Percentiles rank a stretch among this genome's conserved stretches.
These are phyloP conservation scores for Asterella californica DNA, from an alignment of 225 moss, liverwort and hornwort genomes.

Conservation along the genomic window DNA sequence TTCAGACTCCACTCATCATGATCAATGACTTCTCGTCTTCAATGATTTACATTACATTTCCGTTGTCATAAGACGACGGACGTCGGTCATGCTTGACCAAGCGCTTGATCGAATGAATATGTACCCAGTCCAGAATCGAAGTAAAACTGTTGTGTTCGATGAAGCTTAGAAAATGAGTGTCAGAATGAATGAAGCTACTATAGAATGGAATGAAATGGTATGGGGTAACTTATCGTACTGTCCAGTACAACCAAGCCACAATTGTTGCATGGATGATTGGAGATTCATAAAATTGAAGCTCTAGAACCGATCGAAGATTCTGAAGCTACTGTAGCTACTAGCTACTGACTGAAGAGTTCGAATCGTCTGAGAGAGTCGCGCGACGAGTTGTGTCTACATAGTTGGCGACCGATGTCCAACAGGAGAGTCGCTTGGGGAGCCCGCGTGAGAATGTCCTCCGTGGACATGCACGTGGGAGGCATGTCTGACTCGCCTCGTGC, in stretches of 20 bases:
- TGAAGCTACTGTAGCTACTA: too few species aligned
- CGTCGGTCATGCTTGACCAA: neutral
- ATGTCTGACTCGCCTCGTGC: neutral
- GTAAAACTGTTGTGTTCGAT: neutral
- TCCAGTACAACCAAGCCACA: neutral
- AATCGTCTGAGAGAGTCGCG: neutral
- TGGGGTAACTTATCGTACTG: neutral
- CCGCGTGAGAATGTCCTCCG: neutral
- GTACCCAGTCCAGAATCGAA: neutral
- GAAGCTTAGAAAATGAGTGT: neutral
- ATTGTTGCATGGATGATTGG: neutral
- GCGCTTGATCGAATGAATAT: neutral
- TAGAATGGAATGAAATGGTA: neutral
- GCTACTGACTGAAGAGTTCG: neutral
- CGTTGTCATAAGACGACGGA: too few species aligned
- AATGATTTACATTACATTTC: too few species aligned
- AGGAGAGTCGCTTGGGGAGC: neutral
- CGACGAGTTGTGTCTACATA: neutral
- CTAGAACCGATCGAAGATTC: conserved; percentile 5
- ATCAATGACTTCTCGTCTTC: too few species aligned
- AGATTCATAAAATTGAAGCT: neutral
- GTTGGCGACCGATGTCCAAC: conserved; percentile 6
- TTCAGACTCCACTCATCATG: too few species aligned
- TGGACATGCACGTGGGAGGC: conserved; percentile 5
- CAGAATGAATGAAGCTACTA: neutral